Evolutionary conservation across 2,329 filamentous ascomycete species (phyloP).

Genomic region (Raffaelea deltoideospora): DNA sequence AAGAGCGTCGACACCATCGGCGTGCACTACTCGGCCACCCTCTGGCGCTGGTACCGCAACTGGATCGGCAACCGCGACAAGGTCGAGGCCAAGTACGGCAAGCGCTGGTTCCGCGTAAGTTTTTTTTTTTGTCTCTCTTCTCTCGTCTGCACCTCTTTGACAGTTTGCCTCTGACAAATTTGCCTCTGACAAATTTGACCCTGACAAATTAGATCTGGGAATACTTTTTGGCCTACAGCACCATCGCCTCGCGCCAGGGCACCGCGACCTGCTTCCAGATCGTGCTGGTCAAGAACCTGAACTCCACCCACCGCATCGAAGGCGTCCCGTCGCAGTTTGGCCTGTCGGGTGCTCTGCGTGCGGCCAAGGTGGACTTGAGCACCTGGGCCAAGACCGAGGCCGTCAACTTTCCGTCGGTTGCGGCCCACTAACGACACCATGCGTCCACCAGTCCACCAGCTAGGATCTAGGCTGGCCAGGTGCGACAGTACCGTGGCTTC

Average conservation of each 20-base stretch:
- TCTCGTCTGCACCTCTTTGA: not conserved
- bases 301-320: constrained; percentile 68
- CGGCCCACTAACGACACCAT: constrained; percentile 15
- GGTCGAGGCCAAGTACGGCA: constrained; percentile 87
- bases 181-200: not conserved
- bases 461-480: too few relatives aligned
- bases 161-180: not conserved
- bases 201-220: constrained; percentile 59
- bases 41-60: constrained; percentile 98
- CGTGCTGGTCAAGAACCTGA: constrained; percentile 77
- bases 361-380: constrained; percentile 19
- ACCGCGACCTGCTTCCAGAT: constrained; percentile 79
- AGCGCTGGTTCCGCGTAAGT: constrained; percentile 85
- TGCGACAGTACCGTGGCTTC: too few relatives aligned
- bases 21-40: constrained; percentile 89
- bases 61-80: constrained; percentile 91
- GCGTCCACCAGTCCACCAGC: too few relatives aligned
- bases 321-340: constrained; percentile 56
- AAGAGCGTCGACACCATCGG: constrained; percentile 88
- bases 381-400: constrained; percentile 18
- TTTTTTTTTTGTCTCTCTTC: not conserved
- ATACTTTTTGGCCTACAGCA: constrained; percentile 75
- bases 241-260: constrained; percentile 72
- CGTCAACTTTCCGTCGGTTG: constrained; percentile 15
- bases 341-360: constrained; percentile 42